Conservation (phyloP, 495 filamentous ascomycete species). For the Lepidopterella palustris region DNA sequence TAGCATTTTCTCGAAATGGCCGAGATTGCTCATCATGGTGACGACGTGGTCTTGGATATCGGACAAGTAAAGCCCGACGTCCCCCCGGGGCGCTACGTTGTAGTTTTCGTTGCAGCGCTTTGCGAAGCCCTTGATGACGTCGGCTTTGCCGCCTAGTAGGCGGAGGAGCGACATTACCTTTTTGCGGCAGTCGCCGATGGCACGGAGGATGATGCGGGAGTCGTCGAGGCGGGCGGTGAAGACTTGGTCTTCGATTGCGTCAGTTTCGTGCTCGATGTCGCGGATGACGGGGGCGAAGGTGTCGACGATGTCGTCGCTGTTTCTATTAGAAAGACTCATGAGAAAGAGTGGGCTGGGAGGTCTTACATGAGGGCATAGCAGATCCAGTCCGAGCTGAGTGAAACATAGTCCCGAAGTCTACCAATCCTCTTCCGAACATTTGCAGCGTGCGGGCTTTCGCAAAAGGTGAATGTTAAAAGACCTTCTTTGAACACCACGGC, state of each 20-base stretch:
- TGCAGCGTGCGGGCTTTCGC: slow-evolving; percentile 70
- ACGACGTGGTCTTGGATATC: slow-evolving; percentile 99
- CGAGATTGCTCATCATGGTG: slow-evolving; percentile 94
- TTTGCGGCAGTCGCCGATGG: slow-evolving; percentile 84
- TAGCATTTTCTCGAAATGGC: slow-evolving; percentile 96
- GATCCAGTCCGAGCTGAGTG: slow-evolving; percentile 92
- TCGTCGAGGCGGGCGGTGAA: slow-evolving; percentile 87
- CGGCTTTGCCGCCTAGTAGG: slow-evolving; percentile 89
- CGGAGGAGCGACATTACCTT: slow-evolving; percentile 92
- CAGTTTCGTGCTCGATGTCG: slow-evolving; percentile 78
- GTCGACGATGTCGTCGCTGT: slow-evolving; percentile 92
- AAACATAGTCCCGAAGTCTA: slow-evolving; percentile 86
- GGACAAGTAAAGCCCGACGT: slow-evolving; percentile 90
- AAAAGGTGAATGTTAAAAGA: slow-evolving; percentile 87
- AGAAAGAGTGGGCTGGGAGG: not conserved
- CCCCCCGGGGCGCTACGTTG: slow-evolving; percentile 84
- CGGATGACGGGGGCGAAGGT: slow-evolving; percentile 84
- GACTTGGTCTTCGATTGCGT: slow-evolving; percentile 89
- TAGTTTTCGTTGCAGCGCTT: slow-evolving; percentile 98
- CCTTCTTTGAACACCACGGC: slow-evolving; percentile 96
- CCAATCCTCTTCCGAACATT: slow-evolving; percentile 90
- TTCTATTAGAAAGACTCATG: slow-evolving; percentile 25
- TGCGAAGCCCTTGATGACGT: slow-evolving; percentile 93
- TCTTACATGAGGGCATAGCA: slow-evolving; percentile 96
- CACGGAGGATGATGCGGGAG: slow-evolving; percentile 74